Evolutionary conservation across 257 asterid species (phyloP).

Genomic region (Cordia subcordata): DNA sequence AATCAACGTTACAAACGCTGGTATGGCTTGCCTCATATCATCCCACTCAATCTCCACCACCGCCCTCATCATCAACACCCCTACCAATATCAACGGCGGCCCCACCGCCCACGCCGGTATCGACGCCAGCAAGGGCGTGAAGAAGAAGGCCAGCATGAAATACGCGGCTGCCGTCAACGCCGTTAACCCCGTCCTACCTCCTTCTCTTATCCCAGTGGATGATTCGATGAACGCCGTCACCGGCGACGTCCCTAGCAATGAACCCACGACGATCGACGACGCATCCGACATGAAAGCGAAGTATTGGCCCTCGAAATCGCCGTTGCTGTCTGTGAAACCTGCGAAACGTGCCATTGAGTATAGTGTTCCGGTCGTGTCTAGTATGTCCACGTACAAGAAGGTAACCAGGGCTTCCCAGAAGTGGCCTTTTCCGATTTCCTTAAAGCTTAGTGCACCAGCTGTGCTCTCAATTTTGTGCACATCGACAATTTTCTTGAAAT

Average conservation of each 20-base stretch:
- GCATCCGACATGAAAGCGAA: conserved; percentile 96
- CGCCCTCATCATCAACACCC: conserved; percentile 93
- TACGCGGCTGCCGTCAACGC: conserved; percentile 86
- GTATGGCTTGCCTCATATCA: conserved; percentile 89
- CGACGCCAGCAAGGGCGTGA: conserved; percentile 89
- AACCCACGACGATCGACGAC: conserved; percentile 67
- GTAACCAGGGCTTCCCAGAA: conserved; percentile 90
- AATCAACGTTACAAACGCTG: conserved; percentile 80
- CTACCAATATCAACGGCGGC: conserved; percentile 88
- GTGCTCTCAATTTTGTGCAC: conserved; percentile 64
- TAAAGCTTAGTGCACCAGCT: conserved; percentile 84
- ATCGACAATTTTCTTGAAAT: conserved; percentile 68
- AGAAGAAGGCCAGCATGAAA: conserved; percentile 69
- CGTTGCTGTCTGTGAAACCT: conserved; percentile 57
- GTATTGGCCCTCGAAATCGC: conserved; percentile 87
- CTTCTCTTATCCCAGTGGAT: conserved; percentile 90
- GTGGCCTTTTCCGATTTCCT: conserved; percentile 43
- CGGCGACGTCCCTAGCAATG: conserved; percentile 87
- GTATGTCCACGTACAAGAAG: conserved; percentile 71
- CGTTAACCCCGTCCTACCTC: conserved; percentile 91
- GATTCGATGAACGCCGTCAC: conserved; percentile 86
- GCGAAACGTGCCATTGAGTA: conserved; percentile 93
- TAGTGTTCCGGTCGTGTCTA: conserved; percentile 85
- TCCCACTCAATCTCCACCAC: conserved; percentile 93
- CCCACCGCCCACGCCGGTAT: conserved; percentile 99